Percentiles rank a stretch among this genome's conserved stretches.
Conservation (phyloP, 1,284 basidiomycete genomes). For the Somion occarium region DNA sequence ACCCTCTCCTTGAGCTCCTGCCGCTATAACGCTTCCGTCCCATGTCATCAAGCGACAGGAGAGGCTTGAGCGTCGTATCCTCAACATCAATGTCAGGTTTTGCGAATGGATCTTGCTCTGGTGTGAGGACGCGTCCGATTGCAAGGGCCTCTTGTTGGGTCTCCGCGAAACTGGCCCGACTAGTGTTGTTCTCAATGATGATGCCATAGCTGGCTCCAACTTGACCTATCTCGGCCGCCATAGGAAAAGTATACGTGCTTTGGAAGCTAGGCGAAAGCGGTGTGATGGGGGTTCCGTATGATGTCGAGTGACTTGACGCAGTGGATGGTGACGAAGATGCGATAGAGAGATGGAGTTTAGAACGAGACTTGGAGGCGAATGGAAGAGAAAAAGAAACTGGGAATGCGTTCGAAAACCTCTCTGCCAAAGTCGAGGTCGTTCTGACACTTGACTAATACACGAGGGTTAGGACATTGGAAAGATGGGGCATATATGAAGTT, state of each 20-base stretch:
- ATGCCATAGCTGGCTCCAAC: not conserved
- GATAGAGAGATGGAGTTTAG: conserved; percentile 24
- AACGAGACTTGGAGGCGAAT: conserved; percentile 15
- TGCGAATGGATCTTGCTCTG: conserved; percentile 28
- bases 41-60: conserved; percentile 10
- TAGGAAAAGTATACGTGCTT: not conserved
- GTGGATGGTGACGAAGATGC: conserved; percentile 19
- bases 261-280: conserved; percentile 6
- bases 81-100: conserved; percentile 21
- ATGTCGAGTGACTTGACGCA: conserved; percentile 12
- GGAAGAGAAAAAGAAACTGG: conserved; percentile 2
- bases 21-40: conserved; percentile 3
- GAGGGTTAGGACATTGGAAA: not conserved
- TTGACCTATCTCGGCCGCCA: not conserved
- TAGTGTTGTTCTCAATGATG: conserved; percentile 7
- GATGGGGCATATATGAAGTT: not conserved
- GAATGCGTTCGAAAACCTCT: conserved; percentile 14
- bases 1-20: not conserved
- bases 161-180: conserved; percentile 7
- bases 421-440: conserved; percentile 15
- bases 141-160: conserved; percentile 16
- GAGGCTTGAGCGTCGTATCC: conserved; percentile 13
- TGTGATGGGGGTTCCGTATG: conserved; percentile 16
- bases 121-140: conserved; percentile 28
- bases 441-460: conserved; percentile 9